phyloP scores from a whole-genome alignment of 495 filamentous ascomycete species.

The Talaromyces wortmannii region DNA sequence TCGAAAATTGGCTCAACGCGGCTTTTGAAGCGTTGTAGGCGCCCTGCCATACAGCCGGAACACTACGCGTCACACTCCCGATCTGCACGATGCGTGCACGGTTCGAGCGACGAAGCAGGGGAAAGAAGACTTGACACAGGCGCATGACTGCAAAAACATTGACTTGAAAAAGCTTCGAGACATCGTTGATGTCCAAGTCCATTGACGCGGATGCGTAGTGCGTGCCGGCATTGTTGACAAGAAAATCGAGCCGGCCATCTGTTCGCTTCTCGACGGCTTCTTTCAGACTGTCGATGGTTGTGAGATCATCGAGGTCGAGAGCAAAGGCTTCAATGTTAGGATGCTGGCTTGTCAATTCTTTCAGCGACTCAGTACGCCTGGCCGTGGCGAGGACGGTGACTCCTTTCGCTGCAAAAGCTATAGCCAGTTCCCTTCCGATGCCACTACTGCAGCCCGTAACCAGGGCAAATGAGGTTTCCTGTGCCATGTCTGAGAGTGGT shows the following conservation, averaged over 20 bases:
- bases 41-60: conserved; percentile 12
- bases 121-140: too few relatives aligned
- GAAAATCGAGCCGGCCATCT: too few relatives aligned
- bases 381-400: conserved; percentile 11
- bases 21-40: conserved; percentile 20
- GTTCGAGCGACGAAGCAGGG: conserved; percentile 23
- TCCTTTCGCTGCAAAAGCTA: conserved; percentile 8
- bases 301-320: too few relatives aligned
- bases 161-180: too few relatives aligned
- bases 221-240: too few relatives aligned
- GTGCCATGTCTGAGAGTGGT: neutral
- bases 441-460: conserved; percentile 13
- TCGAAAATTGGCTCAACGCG: neutral
- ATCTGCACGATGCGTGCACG: conserved; percentile 18
- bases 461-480: conserved; percentile 7
- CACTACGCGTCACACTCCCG: conserved; percentile 12
- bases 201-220: too few relatives aligned
- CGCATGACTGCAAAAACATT: too few relatives aligned
- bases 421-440: conserved; percentile 11
- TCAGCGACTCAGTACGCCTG: neutral
- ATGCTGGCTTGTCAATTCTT: too few relatives aligned
- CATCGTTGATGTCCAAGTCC: too few relatives aligned
- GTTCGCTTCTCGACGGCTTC: too few relatives aligned
- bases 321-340: too few relatives aligned
- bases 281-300: too few relatives aligned